These are phyloP conservation scores for Euphorbia pulcherrima DNA, from an alignment of 345 rosid genomes.

Conservation along the genomic window DNA sequence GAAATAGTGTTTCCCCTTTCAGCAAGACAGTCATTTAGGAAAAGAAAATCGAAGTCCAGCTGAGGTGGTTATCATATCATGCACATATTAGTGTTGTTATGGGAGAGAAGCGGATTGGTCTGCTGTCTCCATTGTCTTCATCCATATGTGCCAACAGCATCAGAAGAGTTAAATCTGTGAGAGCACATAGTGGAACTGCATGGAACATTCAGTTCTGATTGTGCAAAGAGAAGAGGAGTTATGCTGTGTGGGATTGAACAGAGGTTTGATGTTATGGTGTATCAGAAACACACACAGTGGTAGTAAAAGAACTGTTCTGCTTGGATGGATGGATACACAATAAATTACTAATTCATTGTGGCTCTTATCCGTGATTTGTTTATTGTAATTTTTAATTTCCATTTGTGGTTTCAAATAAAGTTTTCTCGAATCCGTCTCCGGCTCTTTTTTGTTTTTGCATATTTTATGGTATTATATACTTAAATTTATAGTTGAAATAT, in stretches of 20 bases:
- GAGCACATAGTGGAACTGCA: neutral
- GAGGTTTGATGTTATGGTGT: neutral
- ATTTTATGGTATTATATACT: no score
- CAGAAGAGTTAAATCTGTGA: neutral
- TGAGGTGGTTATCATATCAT: conserved; percentile 9
- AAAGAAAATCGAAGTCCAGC: conserved; percentile 36
- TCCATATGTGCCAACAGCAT: neutral
- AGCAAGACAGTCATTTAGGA: conserved; percentile 42
- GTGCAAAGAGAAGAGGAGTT: neutral
- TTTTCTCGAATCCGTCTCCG: no score
- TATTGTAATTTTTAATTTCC: no score
- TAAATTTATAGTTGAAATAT: no score
- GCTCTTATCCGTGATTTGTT: no score
- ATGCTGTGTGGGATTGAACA: neutral
- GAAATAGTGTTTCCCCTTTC: conserved; percentile 68
- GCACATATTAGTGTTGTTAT: neutral
- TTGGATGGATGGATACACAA: no score
- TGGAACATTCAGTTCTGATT: neutral
- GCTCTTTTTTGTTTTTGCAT: no score
- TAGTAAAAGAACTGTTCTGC: no score
- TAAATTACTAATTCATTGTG: no score
- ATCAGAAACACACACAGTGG: no score
- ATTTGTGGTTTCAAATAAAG: no score
- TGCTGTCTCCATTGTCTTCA: neutral
- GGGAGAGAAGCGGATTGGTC: neutral